Base-by-base conservation (phyloP, 2,329 filamentous ascomycete genomes). In the Bipolaris sorokiniana region DNA sequence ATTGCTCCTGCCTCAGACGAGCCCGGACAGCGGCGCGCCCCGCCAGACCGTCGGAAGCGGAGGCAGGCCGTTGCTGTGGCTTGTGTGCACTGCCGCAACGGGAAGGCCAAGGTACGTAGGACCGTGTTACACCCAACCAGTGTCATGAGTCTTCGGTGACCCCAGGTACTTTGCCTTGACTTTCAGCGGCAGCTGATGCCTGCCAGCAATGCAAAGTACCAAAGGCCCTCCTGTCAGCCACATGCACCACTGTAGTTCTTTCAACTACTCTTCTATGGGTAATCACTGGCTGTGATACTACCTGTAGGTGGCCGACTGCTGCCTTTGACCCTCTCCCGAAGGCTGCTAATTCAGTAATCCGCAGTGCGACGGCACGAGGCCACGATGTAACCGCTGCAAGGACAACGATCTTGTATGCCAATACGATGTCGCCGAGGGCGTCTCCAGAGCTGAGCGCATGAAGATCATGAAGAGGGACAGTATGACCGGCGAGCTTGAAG, bases 1-100 rank as follows among this genome's bases (percentile, higher is more conserved):
- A 69, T 69, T 37, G 67, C 67, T 20, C 67, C 67, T 11, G 67
- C 65, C 44, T 62, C 67, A 40, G 65, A 64, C 42, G 62, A 69
- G 52, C 59, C 63, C 7, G 62, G 63, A 16, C 58, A 62, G 52
- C 65, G 66, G 45, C 64, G 65, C 22, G 42, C 52, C 23, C 38
- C 61, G 22, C 59, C 64, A 56, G 62, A 62, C 40, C 34, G 42
- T 34, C 63, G 57, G 50, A 68, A 65, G 49, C 61, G 58, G 38
- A 59, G 65, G 34, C 65, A 64, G 51, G 63, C 64, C 7, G 59
- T 68, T 42, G 61, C 65, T 40, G 65, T 69, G 37, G 67, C 67
- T 31, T 69, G 67, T 44, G 54, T 66, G 31, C 64, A 59, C 42
- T 69, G 67, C 47, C 61, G 67, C 26, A 66, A 51, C 42, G 64